Conservation (phyloP, 139 green algal genomes). For the Asterochloris sp. region DNA sequence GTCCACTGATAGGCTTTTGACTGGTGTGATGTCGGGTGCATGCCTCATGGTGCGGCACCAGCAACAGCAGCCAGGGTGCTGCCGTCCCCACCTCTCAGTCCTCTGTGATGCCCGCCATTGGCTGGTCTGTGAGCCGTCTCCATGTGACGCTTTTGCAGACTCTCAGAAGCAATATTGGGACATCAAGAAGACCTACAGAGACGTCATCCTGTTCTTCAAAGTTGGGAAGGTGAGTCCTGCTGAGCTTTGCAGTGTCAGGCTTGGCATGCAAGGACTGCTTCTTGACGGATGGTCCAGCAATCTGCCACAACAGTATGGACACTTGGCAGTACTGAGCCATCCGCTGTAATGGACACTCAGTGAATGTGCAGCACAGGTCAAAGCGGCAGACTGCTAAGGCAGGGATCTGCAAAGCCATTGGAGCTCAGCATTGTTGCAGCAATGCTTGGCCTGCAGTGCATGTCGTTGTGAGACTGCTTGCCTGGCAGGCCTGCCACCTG, state of each 20-base stretch:
- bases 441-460: no score
- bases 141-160: conserved; percentile 16
- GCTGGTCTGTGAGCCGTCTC: background rate
- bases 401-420: no score
- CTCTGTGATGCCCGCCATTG: background rate
- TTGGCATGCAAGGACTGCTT: no score
- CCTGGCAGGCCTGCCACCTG: no score
- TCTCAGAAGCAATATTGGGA: conserved; percentile 31
- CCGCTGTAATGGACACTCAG: no score
- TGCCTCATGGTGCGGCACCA: background rate
- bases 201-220: conserved; percentile 38
- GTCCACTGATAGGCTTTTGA: background rate
- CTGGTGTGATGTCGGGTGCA: background rate
- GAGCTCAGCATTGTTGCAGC: no score
- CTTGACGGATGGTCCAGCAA: no score
- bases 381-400: no score
- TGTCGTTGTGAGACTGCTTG: no score
- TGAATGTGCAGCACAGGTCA: no score
- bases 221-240: conserved; percentile 9
- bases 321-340: no score
- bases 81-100: background rate
- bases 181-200: conserved; percentile 31
- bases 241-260: background rate
- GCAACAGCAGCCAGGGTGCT: background rate
- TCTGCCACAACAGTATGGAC: no score